Evolutionary conservation across 2,329 filamentous ascomycete species (phyloP).

Genomic region (Mycocentrospora acerina): DNA sequence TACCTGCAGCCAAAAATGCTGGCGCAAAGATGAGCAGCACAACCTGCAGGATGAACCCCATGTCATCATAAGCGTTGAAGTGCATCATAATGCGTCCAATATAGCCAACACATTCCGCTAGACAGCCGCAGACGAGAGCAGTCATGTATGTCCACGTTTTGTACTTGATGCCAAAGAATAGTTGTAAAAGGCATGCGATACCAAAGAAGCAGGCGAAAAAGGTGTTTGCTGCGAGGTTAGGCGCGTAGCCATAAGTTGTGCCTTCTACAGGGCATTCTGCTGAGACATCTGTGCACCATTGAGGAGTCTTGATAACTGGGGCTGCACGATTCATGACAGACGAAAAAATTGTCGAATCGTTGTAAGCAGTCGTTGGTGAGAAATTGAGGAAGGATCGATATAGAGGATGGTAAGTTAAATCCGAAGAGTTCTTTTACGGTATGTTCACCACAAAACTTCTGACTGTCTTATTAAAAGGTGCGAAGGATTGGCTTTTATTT

Average conservation of each 20-base stretch:
- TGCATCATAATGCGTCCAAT: constrained; percentile 55
- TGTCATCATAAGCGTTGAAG: constrained; percentile 53
- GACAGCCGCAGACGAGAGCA: constrained; percentile 49
- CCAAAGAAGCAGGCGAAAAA: constrained; percentile 55
- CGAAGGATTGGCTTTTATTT: no score
- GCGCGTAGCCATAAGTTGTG: constrained; percentile 57
- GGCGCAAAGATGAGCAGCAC: constrained; percentile 59
- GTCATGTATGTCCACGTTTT: constrained; percentile 57
- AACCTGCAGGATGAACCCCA: constrained; percentile 54
- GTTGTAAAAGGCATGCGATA: constrained; percentile 50
- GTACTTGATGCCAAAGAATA: constrained; percentile 51
- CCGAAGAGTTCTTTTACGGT: no score
- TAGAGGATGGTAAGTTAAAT: no score
- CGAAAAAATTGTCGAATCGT: no score
- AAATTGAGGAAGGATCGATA: no score
- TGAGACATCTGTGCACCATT: constrained; percentile 12
- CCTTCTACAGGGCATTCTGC: constrained; percentile 46
- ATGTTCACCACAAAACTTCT: no score
- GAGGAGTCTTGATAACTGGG: no score
- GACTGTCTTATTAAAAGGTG: no score
- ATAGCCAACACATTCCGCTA: constrained; percentile 58
- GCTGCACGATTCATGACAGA: no score
- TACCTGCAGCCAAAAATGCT: constrained; percentile 56
- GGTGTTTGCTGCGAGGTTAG: constrained; percentile 51
- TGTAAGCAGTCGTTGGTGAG: no score